Evolutionary conservation across 192 early-diverging fungal genomes (phyloP), one percentile per base, ranked within the genome.

Genomic region (Gaertneriomyces semiglobifer): DNA sequence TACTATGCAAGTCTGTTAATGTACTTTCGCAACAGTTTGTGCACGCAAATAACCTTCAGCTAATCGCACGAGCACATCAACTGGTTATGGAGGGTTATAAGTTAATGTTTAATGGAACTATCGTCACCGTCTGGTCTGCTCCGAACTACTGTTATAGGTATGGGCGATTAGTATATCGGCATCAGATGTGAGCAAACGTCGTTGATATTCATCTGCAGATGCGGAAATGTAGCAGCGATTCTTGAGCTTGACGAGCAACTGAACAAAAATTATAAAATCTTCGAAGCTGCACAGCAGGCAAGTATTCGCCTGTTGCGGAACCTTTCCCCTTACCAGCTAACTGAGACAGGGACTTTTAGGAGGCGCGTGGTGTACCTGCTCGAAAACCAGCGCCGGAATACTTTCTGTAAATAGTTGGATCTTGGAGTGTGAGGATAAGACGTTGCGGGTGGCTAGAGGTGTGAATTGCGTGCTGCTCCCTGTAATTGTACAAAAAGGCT

Each of bases 91-190:
- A 98, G 77, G 95, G 85, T 6, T 98, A 92, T 72, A 97, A 97
- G 77, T 74, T 87, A 20, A 96, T 98, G 93, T 99, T 99, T 74
- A 90, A 97, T 51, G 87, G 92, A 38, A 92, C 87, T 0, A 90
- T 95, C 53, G 96, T 98, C 20, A 99, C 96, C 5, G 96, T 99
- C 0, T 99, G 97, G 97, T 92, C 89, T 6, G 97, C 97, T 8
- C 97, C 97, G 65, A 99, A 99, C 81, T 99, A 99, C 75, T 99
- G 96, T 73, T 99, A 99, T 68, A 82, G 95, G 84, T 84, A 7
- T 5, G 55, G 33, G 40, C 18, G 33, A 14, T 57, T 0, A 4
- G 19, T 14, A 38, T 4, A 39, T 39, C 20, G 50, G 6, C 50
- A 20, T 6, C 33, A 14, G 19, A 20, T 55, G 25, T 11, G 5